Conservation (phyloP, 1,284 basidiomycete genomes). For the Rhodotorula sp. region DNA sequence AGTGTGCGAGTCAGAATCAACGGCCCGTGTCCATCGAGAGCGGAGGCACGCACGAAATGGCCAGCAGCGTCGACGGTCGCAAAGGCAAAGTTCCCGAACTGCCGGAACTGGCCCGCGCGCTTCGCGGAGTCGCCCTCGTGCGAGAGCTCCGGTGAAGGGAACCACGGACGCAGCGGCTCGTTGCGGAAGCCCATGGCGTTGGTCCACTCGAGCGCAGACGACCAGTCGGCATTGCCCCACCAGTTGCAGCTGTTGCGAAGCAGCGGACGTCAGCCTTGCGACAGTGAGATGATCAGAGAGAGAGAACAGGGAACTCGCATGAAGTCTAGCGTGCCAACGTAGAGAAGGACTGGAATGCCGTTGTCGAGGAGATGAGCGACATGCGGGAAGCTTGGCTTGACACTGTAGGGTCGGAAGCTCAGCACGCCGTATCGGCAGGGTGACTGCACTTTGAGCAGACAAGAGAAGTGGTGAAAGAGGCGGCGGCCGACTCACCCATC, state of each 20-base stretch:
- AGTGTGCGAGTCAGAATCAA: too few species aligned
- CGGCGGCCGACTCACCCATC: slow-evolving; percentile 34
- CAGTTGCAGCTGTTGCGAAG: slow-evolving; percentile 39
- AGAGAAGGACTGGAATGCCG: slow-evolving; percentile 19
- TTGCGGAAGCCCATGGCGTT: slow-evolving; percentile 32
- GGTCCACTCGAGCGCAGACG: slow-evolving; percentile 38
- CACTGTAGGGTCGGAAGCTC: background rate
- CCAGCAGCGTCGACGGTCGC: slow-evolving; percentile 39
- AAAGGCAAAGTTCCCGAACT: slow-evolving; percentile 41
- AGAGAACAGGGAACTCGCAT: slow-evolving; percentile 9
- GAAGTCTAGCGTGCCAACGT: slow-evolving; percentile 42
- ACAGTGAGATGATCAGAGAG: background rate
- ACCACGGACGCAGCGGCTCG: slow-evolving; percentile 36
- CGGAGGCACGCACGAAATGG: slow-evolving; percentile 25
- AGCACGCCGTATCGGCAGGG: too few species aligned
- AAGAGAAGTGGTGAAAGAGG: background rate
- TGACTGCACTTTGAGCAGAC: too few species aligned
- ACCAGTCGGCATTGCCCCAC: slow-evolving; percentile 40
- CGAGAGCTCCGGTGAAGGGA: slow-evolving; percentile 17
- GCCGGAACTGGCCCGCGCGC: slow-evolving; percentile 39
- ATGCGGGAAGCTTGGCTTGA: slow-evolving; percentile 9
- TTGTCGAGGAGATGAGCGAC: slow-evolving; percentile 7
- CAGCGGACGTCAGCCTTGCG: too few species aligned
- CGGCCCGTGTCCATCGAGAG: background rate
- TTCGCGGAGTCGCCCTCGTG: background rate